A percentile compares a stretch with the other conserved stretches of the same genome.
phyloP scores from a whole-genome alignment of 2,329 filamentous ascomycete genomes.

The Coniochaeta ligniaria region DNA sequence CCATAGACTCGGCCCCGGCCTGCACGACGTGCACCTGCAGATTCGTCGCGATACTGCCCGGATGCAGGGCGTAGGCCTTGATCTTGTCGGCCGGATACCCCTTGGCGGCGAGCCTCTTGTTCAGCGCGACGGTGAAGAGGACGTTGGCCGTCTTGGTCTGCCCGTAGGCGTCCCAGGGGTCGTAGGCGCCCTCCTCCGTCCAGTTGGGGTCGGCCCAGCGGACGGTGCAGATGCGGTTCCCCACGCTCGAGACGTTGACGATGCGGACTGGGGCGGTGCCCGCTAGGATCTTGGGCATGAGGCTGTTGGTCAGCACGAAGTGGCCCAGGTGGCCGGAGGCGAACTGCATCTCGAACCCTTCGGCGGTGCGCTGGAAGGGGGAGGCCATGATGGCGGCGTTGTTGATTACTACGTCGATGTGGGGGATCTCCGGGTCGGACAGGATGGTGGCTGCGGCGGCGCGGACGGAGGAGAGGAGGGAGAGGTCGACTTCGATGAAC shows the following conservation, averaged over 20 bases:
- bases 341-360: constrained; percentile 24
- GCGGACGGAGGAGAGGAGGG: constrained; percentile 22
- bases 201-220: constrained; percentile 21
- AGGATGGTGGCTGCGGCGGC: constrained; percentile 20
- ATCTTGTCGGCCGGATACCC: constrained; percentile 8
- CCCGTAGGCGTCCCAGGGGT: constrained; percentile 29
- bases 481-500: constrained; percentile 19
- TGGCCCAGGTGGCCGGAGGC: constrained; percentile 27
- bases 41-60: constrained; percentile 23
- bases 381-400: constrained; percentile 37
- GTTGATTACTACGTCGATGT: constrained; percentile 30
- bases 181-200: constrained; percentile 20
- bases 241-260: constrained; percentile 8
- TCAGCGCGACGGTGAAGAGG: constrained; percentile 30
- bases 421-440: constrained; percentile 19
- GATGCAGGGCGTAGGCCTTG: constrained; percentile 28
- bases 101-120: constrained; percentile 19
- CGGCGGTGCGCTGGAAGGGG: constrained; percentile 22
- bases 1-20: neutral
- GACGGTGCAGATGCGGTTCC: constrained; percentile 14
- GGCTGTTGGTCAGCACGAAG: constrained; percentile 25
- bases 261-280: constrained; percentile 10
- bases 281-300: constrained; percentile 20
- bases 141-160: constrained; percentile 39
- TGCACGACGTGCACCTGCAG: constrained; percentile 12